Evolutionary conservation across 2,329 filamentous ascomycete genomes (phyloP).

Genomic region (Myriosclerotinia curreyana): DNA sequence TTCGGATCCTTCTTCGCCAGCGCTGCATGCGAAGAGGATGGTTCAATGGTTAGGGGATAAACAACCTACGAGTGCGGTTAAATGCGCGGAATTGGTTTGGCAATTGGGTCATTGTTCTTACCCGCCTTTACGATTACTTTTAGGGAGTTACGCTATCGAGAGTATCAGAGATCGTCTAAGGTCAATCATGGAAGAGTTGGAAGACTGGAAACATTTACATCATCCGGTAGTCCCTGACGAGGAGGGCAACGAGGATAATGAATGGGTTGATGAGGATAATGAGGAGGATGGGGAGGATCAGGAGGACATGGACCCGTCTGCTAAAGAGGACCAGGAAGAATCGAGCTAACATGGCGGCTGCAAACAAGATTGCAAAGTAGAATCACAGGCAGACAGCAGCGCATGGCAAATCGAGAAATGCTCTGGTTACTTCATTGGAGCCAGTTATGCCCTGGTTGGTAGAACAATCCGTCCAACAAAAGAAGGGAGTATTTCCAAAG

Average conservation of each 20-base stretch:
- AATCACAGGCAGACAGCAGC: not conserved
- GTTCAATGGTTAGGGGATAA: constrained; percentile 92
- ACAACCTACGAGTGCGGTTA: constrained; percentile 88
- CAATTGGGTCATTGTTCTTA: constrained; percentile 93
- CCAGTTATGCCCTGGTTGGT: too few relatives aligned
- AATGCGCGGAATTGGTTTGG: constrained; percentile 92
- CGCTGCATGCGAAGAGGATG: constrained; percentile 84
- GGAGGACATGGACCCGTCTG: not conserved
- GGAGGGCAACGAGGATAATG: constrained; percentile 25
- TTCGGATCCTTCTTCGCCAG: constrained; percentile 70
- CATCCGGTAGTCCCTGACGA: constrained; percentile 52
- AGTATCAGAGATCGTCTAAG: constrained; percentile 87
- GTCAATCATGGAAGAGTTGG: constrained; percentile 90
- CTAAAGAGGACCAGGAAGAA: not conserved
- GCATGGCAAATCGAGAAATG: not conserved
- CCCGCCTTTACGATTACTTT: constrained; percentile 78
- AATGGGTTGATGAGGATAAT: constrained; percentile 28
- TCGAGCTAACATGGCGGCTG: not conserved
- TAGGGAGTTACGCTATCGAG: constrained; percentile 93
- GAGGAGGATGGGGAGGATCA: constrained; percentile 36
- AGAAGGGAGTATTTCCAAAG: too few relatives aligned
- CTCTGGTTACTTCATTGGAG: too few relatives aligned
- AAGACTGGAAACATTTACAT: constrained; percentile 87
- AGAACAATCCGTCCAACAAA: too few relatives aligned
- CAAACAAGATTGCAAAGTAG: not conserved